Base-by-base conservation (phyloP, 768 basidiomycete genomes). In the Calvatia gigantea region DNA sequence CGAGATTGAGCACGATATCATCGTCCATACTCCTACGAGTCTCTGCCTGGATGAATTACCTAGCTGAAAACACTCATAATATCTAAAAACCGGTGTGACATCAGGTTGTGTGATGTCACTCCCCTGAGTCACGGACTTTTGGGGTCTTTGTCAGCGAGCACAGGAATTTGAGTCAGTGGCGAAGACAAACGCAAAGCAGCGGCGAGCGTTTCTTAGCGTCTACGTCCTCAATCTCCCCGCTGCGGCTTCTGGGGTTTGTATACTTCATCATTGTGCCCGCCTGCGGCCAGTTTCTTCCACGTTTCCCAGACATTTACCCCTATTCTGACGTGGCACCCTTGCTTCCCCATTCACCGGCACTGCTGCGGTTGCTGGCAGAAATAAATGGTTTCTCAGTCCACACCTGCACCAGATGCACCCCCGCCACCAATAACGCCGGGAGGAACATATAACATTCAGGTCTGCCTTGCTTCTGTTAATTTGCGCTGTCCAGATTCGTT, bases 361-460 rank as follows among this genome's bases (percentile, higher is more conserved):
- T 56, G 14, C 32, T 28, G 31, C 44, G 31, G 54, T 43, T 43
- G 57, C 57, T 62, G 59, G 54, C 33, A 21, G 28, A 44, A 39
- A 54, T 45, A 19, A 33, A 71, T 75, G 68, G 74, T 74, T 55
- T 73, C 75, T 44, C 73, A 76, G 29, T 61, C 75, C 42, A 70
- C 75, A 37, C 64, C 73, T 31, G 69, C 68, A 21, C 66, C 64
- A 49, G 80, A 81, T 64, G 70, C 64, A 35, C 69, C 75, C 28
- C 89, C 89, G 15, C 79, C 89, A 6, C 82, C 83, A 39, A 79
- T 90, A 56, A 83, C 84, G 2, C 79, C 81, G 63, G 89, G 88
- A 57, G 91, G 91, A 54, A 83, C 84, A 21, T 93, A 91, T 69
- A 77, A 72, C 41, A 82, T 93, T 51, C 84, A 89, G 73, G 91